A percentile compares a stretch with the other conserved stretches of the same genome.
These are phyloP conservation scores for Triticum timopheevii DNA, from an alignment of 176 grass and related monocot species.

Conservation along the genomic window DNA sequence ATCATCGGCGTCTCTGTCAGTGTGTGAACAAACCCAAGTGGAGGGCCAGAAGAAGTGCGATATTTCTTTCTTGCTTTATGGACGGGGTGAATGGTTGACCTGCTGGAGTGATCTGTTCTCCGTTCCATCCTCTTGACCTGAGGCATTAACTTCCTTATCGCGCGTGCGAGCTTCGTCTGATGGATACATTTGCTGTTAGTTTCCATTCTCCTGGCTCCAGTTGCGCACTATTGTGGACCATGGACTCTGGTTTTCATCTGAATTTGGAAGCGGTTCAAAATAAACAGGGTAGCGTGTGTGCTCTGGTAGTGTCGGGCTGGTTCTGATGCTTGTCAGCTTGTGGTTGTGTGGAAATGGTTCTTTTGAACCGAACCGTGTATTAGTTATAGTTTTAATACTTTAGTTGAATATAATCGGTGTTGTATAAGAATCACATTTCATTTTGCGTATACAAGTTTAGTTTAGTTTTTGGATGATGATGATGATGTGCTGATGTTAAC, in stretches of 20 bases:
- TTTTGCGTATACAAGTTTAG: not conserved
- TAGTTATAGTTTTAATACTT: not conserved
- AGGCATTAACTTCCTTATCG: not conserved
- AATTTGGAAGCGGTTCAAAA: not conserved
- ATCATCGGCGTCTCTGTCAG: not conserved
- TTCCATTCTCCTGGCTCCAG: not conserved
- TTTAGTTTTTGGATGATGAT: not conserved
- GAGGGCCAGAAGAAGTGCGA: not conserved
- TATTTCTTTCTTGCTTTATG: not conserved
- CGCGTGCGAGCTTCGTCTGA: not conserved
- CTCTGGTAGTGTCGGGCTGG: not conserved
- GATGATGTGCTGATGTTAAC: not conserved
- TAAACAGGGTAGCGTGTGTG: not conserved
- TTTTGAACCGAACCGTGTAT: not conserved
- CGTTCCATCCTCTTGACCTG: not conserved
- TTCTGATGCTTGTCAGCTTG: not conserved
- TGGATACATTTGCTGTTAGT: not conserved
- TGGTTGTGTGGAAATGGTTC: not conserved
- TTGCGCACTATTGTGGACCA: not conserved
- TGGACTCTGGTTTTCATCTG: not conserved
- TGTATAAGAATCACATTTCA: not conserved
- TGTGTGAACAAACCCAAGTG: constrained; percentile 3
- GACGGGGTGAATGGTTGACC: not conserved
- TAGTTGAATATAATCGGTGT: not conserved
- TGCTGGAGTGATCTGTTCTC: not conserved